phyloP scores from a whole-genome alignment of 2,329 filamentous ascomycete species.

The Fusarium sp. region DNA sequence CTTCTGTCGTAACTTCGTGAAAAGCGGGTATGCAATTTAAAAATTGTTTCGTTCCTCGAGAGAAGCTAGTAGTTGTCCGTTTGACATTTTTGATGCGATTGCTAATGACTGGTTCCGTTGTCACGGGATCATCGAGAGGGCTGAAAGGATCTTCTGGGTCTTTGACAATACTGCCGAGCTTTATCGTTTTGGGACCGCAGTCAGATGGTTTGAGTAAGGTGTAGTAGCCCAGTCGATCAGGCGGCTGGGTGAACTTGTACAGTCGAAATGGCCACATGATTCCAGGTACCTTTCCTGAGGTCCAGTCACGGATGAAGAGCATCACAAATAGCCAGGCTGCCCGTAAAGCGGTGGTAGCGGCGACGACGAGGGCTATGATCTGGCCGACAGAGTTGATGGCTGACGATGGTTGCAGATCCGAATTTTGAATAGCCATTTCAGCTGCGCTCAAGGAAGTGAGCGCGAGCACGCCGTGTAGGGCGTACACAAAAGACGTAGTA shows the following conservation, averaged over 20 bases:
- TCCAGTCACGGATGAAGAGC: not conserved
- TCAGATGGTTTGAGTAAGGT: not conserved
- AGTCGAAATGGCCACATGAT: not conserved
- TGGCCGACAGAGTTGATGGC: not conserved
- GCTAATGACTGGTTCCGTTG: no score
- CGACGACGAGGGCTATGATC: not conserved
- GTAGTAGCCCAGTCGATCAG: not conserved
- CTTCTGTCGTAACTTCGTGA: not conserved
- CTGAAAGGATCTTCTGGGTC: not conserved
- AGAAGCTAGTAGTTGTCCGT: not conserved
- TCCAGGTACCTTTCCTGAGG: not conserved
- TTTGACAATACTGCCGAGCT: not conserved
- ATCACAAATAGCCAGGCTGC: not conserved
- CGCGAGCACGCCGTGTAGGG: not conserved
- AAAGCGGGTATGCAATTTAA: not conserved
- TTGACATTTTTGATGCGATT: not conserved
- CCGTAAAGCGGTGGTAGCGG: not conserved
- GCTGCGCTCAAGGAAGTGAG: not conserved
- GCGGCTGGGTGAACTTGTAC: not conserved
- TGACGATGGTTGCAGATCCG: not conserved
- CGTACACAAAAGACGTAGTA: not conserved
- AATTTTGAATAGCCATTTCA: not conserved
- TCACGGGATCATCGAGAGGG: not conserved
- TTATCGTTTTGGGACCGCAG: not conserved
- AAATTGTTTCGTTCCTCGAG: not conserved